phyloP scores from a whole-genome alignment of 106 monocot genomes.

The Apostasia shenzhenica region DNA sequence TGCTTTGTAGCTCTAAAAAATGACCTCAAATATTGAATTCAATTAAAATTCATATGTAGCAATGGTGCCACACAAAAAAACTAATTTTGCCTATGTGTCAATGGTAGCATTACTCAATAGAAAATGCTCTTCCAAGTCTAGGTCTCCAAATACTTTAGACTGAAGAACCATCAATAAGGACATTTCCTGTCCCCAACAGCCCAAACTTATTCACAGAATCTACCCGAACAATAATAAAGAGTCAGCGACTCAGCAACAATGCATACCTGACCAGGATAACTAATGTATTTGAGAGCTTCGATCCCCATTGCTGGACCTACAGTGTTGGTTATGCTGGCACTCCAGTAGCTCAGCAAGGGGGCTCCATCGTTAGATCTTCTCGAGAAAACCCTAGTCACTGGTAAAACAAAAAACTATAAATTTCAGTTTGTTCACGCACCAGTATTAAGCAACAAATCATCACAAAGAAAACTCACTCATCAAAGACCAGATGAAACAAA shows the following conservation, averaged over 20 bases:
- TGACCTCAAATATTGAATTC: too few species aligned
- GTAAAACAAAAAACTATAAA: neutral
- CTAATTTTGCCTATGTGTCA: too few species aligned
- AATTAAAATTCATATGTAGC: too few species aligned
- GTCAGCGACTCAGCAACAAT: neutral
- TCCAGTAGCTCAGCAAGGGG: slow-evolving; percentile 86
- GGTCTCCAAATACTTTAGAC: too few species aligned
- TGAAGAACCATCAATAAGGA: too few species aligned
- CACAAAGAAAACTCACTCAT: slow-evolving; percentile 52
- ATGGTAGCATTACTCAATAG: too few species aligned
- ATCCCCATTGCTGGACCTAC: slow-evolving; percentile 97
- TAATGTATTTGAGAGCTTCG: slow-evolving; percentile 93
- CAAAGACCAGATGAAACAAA: slow-evolving; percentile 87
- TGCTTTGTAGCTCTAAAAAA: too few species aligned
- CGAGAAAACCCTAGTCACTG: slow-evolving; percentile 1
- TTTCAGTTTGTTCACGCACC: neutral
- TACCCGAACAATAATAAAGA: too few species aligned
- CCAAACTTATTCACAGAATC: too few species aligned
- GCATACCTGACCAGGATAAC: slow-evolving; percentile 89
- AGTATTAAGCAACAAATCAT: slow-evolving; percentile 1
- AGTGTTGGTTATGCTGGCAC: slow-evolving; percentile 87
- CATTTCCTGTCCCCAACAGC: too few species aligned
- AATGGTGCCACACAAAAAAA: too few species aligned
- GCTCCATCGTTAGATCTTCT: slow-evolving; percentile 56
- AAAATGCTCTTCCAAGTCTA: too few species aligned